Evolutionary conservation across 148 eudicot species (phyloP), one percentile per base, ranked within the genome.

Genomic region (Linanthus parryae): DNA sequence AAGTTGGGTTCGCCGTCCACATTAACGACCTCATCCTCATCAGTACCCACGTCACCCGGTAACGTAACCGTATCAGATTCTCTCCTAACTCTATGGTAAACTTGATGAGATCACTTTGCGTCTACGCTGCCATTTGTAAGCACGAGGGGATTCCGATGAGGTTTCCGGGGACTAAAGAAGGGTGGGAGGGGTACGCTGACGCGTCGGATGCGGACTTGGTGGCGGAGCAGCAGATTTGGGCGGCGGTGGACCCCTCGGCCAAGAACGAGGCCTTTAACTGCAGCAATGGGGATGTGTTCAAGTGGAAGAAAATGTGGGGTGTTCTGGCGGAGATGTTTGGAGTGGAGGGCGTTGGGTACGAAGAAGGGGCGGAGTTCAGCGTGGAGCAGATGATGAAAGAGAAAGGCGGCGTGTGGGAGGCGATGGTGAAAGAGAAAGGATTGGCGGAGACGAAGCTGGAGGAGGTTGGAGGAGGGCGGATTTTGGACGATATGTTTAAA

Each of bases 321-420:
- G 36, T 51, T 5, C 10, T 60, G 31, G 56, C 64, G 0, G 57
- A 50, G 10, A 16, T 49, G 30, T 60, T 41, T 8, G 64, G 26
- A 9, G 49, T 41, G 1, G 57, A 60, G 11, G 49, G 30, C 8
- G 57, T 26, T 12, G 64, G 51, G 12, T 60, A 49, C 11, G 64
- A 59, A 27, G 64, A 49, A 7, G 16, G n/a, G 49, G 43, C 4
- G 23, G 7, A 0, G 4, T 20, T 31, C 48, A 60, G 33, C 10
- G 0, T 60, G 64, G 34, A 0, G 8, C 56, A 60, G 56, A 60
- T 38, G 56, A 58, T 58, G 62, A 58, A 47, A 45, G 62, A 58
- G 16, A 58, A 58, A 28, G 48, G 48, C 8, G 11, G 18, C n/a
- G 17, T 56, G 1, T 55, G 59, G 59, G 59, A 55, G 11, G 22